Conservation (phyloP, 129 eudicot genomes). For the Solidago caesia region DNA sequence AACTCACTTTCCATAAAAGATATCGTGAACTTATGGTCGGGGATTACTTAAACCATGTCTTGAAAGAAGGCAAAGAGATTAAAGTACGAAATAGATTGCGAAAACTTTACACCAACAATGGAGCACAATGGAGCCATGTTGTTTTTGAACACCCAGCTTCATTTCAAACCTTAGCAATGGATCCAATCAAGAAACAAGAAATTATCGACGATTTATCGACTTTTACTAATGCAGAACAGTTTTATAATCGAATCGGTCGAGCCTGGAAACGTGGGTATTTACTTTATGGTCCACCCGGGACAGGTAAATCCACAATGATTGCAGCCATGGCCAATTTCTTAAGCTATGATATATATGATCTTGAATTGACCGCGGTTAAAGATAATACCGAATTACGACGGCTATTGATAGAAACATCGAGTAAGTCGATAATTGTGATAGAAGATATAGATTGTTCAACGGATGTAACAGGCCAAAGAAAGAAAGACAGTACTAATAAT, state of each 20-base stretch:
- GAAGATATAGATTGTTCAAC: constrained; percentile 11
- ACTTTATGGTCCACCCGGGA: constrained; percentile 6
- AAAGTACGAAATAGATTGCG: not conserved
- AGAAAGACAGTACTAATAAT: not conserved
- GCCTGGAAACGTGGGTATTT: constrained; percentile 13
- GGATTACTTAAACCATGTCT: constrained; percentile 9
- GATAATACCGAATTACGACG: constrained; percentile 7
- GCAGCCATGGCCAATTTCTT: constrained; percentile 12
- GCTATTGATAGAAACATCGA: constrained; percentile 4
- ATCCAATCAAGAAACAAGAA: not conserved
- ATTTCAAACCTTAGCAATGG: constrained; percentile 12
- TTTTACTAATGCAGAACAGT: not conserved
- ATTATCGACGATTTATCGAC: constrained; percentile 15
- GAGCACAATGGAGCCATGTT: constrained; percentile 10
- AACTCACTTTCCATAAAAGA: constrained; percentile 9
- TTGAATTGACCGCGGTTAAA: constrained; percentile 6
- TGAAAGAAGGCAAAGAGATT: not conserved
- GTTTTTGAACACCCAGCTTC: constrained; percentile 14
- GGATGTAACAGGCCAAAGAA: constrained; percentile 4
- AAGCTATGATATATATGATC: constrained; percentile 8
- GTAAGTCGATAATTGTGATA: constrained; percentile 13
- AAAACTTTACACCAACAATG: constrained; percentile 10
- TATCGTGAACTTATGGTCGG: constrained; percentile 4
- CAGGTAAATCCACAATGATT: constrained; percentile 12
- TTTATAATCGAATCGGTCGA: constrained; percentile 12